phyloP scores from a whole-genome alignment of 306 rosid genomes.

The Cucurbita moschata region DNA sequence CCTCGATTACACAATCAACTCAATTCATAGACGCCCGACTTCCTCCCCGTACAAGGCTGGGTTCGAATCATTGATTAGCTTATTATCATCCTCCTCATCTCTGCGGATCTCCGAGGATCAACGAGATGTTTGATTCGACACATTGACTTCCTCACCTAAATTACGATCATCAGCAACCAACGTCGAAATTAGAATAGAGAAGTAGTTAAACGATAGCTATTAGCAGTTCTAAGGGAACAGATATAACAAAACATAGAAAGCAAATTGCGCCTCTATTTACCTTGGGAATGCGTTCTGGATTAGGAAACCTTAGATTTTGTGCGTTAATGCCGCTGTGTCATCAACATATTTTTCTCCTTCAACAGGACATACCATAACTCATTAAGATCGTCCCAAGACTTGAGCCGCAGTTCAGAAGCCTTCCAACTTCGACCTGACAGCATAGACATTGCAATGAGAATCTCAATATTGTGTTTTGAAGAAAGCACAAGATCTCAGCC shows the following conservation, averaged over 20 bases:
- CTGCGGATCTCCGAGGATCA: constrained; percentile 83
- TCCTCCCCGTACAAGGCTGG: neutral
- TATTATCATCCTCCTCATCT: constrained; percentile 82
- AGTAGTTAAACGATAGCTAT: neutral
- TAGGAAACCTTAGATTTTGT: constrained; percentile 63
- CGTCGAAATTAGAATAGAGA: neutral
- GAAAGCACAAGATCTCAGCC: neutral
- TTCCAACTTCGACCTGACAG: constrained; percentile 86
- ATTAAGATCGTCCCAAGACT: constrained; percentile 93
- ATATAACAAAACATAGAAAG: neutral
- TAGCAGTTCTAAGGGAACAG: neutral
- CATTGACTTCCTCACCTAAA: constrained; percentile 93
- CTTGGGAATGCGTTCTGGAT: constrained; percentile 91
- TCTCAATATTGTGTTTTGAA: neutral
- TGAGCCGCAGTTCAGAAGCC: constrained; percentile 72
- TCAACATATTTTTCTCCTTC: constrained; percentile 91
- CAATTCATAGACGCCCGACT: neutral
- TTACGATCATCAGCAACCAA: constrained; percentile 3
- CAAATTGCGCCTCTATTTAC: constrained; percentile 13
- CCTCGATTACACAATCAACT: neutral
- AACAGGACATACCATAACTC: constrained; percentile 83
- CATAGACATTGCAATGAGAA: neutral
- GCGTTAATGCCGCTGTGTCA: constrained; percentile 90
- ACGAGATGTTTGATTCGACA: constrained; percentile 98
- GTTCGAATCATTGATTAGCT: neutral